Evolutionary conservation across 1,284 basidiomycete genomes (phyloP).

Genomic region (Calocybe gambosa): DNA sequence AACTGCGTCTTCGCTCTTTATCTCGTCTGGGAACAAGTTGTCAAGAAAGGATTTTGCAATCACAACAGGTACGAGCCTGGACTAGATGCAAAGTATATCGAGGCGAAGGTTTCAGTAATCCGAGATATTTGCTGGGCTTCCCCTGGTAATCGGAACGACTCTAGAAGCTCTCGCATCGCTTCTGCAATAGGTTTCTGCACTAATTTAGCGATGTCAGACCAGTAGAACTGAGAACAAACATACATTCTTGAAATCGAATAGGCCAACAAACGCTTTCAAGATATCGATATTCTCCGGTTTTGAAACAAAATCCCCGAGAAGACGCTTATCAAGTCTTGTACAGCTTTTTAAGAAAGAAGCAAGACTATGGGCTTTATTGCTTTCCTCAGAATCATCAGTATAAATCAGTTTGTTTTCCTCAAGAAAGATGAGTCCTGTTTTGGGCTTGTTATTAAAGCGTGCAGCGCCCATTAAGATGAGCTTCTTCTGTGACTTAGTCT

Average conservation of each 20-base stretch:
- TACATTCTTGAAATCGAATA: slow-evolving; percentile 90
- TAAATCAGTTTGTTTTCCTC: slow-evolving; percentile 86
- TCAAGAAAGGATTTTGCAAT: slow-evolving; percentile 1
- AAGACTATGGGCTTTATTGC: slow-evolving; percentile 54
- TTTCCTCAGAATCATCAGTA: slow-evolving; percentile 51
- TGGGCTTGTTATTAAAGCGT: slow-evolving; percentile 95
- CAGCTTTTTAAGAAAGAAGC: slow-evolving; percentile 87
- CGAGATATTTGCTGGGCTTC: slow-evolving; percentile 93
- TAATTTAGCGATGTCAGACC: slow-evolving; percentile 1
- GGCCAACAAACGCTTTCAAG: slow-evolving; percentile 80
- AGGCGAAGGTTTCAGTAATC: slow-evolving; percentile 94
- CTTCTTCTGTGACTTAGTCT: slow-evolving; percentile 82
- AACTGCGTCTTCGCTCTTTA: slow-evolving; percentile 89
- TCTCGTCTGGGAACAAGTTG: slow-evolving; percentile 52
- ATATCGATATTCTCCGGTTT: slow-evolving; percentile 84
- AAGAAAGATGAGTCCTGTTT: slow-evolving; percentile 84
- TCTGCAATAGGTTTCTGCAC: slow-evolving; percentile 88
- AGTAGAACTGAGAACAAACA: slow-evolving; percentile 29
- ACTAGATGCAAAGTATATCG: slow-evolving; percentile 79
- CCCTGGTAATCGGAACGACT: slow-evolving; percentile 92
- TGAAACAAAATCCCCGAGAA: slow-evolving; percentile 92
- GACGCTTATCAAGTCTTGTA: slow-evolving; percentile 85
- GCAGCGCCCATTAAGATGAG: slow-evolving; percentile 80
- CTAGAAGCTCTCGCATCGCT: slow-evolving; percentile 91
- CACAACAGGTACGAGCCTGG: slow-evolving; percentile 50